Evolutionary conservation across 2,329 filamentous ascomycete genomes (phyloP).

Genomic region (Aspergillus quadricinctus): DNA sequence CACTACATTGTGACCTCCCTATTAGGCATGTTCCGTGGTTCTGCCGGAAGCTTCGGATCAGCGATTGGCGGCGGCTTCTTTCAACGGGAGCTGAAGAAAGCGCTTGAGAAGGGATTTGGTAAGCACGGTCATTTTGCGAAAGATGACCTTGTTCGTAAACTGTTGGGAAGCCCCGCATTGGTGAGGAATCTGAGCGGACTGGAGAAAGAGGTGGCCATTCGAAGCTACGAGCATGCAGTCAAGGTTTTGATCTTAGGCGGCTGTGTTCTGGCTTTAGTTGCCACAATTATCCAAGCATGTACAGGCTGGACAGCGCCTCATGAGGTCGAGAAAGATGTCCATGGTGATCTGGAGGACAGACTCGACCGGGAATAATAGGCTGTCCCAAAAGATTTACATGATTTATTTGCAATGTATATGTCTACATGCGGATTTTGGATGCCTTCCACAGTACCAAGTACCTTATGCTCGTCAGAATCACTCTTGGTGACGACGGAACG

Average conservation of each 20-base stretch:
- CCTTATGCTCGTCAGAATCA: too few species aligned
- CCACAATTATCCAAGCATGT: slow-evolving; percentile 52
- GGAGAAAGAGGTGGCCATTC: slow-evolving; percentile 50
- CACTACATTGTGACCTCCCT: slow-evolving; percentile 75
- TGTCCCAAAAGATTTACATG: background rate
- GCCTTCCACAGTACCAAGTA: background rate
- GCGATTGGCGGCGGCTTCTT: slow-evolving; percentile 76
- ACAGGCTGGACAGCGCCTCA: slow-evolving; percentile 51
- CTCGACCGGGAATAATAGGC: background rate
- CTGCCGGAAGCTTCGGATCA: slow-evolving; percentile 75
- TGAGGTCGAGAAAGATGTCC: slow-evolving; percentile 2
- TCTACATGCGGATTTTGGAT: background rate
- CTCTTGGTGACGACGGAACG: too few species aligned
- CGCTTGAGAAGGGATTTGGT: slow-evolving; percentile 56
- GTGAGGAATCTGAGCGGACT: slow-evolving; percentile 47
- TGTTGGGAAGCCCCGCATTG: slow-evolving; percentile 57
- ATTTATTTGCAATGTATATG: background rate
- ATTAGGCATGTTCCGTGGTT: slow-evolving; percentile 73
- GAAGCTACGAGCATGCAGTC: slow-evolving; percentile 52
- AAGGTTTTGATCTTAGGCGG: slow-evolving; percentile 51
- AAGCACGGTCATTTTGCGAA: slow-evolving; percentile 36
- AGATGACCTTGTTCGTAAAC: slow-evolving; percentile 47
- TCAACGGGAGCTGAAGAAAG: slow-evolving; percentile 54
- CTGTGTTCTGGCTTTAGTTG: slow-evolving; percentile 45
- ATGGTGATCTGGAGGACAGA: background rate